These are phyloP conservation scores for Dacryopinax primogenitus DNA, from an alignment of 768 basidiomycete species.

Conservation along the genomic window DNA sequence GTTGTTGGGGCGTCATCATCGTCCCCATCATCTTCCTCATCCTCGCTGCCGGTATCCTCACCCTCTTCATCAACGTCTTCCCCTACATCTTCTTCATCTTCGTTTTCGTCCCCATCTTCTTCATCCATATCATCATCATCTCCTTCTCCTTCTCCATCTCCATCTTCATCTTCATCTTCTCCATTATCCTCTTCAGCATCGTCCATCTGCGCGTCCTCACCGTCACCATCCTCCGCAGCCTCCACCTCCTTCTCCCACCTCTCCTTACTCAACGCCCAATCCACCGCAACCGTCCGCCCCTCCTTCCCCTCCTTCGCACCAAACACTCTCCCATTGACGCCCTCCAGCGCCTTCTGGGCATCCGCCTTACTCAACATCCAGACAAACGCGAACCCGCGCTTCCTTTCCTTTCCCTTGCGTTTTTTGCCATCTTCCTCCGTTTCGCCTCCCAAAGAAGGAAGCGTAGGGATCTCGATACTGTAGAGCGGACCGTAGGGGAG, in stretches of 20 bases:
- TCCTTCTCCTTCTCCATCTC: slow-evolving; percentile 25
- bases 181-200: slow-evolving; percentile 23
- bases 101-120: slow-evolving; percentile 33
- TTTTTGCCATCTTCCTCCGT: slow-evolving; percentile 17
- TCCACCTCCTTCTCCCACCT: slow-evolving; percentile 57
- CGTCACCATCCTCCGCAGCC: slow-evolving; percentile 24
- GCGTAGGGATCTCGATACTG: slow-evolving; percentile 64
- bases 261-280: slow-evolving; percentile 92
- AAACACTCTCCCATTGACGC: slow-evolving; percentile 62
- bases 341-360: slow-evolving; percentile 68
- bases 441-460: slow-evolving; percentile 28
- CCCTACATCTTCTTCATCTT: slow-evolving; percentile 31
- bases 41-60: slow-evolving; percentile 25
- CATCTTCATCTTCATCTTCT: slow-evolving; percentile 24
- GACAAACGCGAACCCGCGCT: slow-evolving; percentile 76
- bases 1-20: slow-evolving; percentile 30
- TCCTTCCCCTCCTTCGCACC: slow-evolving; percentile 33
- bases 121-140: slow-evolving; percentile 29
- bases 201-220: slow-evolving; percentile 19
- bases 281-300: slow-evolving; percentile 69
- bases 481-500: slow-evolving; percentile 77
- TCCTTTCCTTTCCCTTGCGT: slow-evolving; percentile 15
- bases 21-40: slow-evolving; percentile 24
- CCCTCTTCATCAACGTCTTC: slow-evolving; percentile 25
- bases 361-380: slow-evolving; percentile 83